Evolutionary conservation across 192 early-diverging fungal genomes (phyloP).

Genomic region (Linnemannia zychae): DNA sequence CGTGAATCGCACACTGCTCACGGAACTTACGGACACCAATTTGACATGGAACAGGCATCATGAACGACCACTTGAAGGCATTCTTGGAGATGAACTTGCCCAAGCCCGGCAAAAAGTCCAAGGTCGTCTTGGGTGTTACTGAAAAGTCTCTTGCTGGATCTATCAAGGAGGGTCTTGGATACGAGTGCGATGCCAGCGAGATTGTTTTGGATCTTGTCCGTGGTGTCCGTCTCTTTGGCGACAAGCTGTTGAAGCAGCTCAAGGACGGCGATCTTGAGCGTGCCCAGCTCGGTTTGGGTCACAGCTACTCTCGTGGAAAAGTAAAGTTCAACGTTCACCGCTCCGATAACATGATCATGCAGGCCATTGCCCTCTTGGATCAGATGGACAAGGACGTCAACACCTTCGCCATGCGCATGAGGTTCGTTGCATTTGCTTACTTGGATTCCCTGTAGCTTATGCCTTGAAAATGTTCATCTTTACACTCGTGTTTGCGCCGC

Average conservation of each 20-base stretch:
- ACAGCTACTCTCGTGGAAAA: constrained; percentile 98
- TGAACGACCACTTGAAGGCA: constrained; percentile 89
- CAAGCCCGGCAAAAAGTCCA: constrained; percentile 80
- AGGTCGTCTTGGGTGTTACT: constrained; percentile 86
- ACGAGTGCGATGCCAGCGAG: constrained; percentile 86
- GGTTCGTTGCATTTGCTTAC: constrained; percentile 52
- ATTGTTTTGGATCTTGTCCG: constrained; percentile 91
- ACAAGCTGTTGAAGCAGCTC: constrained; percentile 89
- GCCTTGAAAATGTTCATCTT: neutral
- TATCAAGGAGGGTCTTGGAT: constrained; percentile 82
- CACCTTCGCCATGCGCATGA: constrained; percentile 95
- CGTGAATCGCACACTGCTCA: neutral
- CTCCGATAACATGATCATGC: constrained; percentile 94
- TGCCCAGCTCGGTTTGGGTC: constrained; percentile 97
- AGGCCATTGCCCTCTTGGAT: constrained; percentile 93
- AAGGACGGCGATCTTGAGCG: constrained; percentile 94
- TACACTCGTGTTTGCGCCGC: neutral
- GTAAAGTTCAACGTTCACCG: constrained; percentile 99
- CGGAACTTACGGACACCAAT: neutral
- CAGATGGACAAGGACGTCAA: constrained; percentile 99
- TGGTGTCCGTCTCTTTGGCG: constrained; percentile 92
- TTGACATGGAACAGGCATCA: constrained; percentile 71
- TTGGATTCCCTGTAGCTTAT: neutral
- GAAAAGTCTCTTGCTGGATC: constrained; percentile 84
- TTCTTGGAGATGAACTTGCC: constrained; percentile 97